phyloP scores from a whole-genome alignment of 1,139 yeast species.

The Zygoascus meyerae region DNA sequence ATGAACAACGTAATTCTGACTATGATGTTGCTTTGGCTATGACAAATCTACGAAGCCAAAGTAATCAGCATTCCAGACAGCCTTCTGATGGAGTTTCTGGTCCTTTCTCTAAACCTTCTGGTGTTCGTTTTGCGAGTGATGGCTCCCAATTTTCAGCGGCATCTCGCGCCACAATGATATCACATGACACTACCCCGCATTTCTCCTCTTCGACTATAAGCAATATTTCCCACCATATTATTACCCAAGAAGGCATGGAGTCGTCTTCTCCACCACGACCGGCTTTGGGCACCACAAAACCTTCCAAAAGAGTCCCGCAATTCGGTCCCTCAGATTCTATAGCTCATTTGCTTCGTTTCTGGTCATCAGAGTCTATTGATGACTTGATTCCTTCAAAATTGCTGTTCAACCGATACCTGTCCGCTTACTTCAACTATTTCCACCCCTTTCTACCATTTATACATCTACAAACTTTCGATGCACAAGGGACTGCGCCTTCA shows the following conservation, averaged over 20 bases:
- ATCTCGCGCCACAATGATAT: neutral
- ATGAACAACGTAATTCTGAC: neutral
- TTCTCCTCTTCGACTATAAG: neutral
- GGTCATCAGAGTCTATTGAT: constrained; percentile 8
- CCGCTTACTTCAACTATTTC: constrained; percentile 32
- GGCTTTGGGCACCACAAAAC: too few species aligned
- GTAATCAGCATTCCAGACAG: neutral
- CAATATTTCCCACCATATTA: neutral
- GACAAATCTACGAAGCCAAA: constrained; percentile 3
- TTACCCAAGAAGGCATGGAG: neutral
- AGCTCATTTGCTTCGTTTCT: constrained; percentile 19
- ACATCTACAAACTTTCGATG: constrained; percentile 32
- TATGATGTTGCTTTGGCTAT: constrained; percentile 11
- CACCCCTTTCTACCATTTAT: constrained; percentile 35
- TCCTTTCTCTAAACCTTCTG: too few species aligned
- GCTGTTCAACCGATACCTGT: constrained; percentile 29
- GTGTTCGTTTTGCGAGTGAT: too few species aligned
- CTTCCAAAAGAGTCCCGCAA: constrained; percentile 20
- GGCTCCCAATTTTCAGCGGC: too few species aligned
- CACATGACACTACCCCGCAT: neutral
- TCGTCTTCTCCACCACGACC: neutral
- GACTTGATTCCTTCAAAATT: constrained; percentile 24
- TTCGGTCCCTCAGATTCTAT: constrained; percentile 20
- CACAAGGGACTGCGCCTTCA: constrained; percentile 29
- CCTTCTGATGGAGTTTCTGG: neutral